Conservation (phyloP, 306 rosid genomes). For the Pachyrhizus erosus region DNA sequence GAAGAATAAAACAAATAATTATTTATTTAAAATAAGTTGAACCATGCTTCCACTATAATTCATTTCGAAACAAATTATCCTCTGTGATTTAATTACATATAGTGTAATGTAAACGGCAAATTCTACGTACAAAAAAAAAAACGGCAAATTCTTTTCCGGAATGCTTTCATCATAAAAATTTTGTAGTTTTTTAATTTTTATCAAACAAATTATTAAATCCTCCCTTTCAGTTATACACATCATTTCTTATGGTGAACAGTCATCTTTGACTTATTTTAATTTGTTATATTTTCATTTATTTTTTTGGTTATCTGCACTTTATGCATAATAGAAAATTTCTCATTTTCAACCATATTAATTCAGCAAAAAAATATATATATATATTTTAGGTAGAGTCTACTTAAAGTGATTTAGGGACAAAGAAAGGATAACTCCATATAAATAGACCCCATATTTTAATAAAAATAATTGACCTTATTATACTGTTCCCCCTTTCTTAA, state of each 20-base stretch:
- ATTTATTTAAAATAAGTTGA: neutral
- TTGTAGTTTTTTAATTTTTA: no score
- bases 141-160: neutral
- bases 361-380: neutral
- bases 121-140: no score
- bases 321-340: neutral
- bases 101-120: neutral
- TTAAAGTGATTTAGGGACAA: neutral
- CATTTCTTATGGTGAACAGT: neutral
- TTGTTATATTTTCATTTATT: neutral
- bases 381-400: neutral
- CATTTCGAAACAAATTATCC: neutral
- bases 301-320: neutral
- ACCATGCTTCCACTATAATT: neutral
- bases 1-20: neutral
- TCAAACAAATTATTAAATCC: no score
- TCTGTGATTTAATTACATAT: neutral
- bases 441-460: neutral
- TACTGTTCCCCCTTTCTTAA: neutral
- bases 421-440: neutral
- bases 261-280: neutral
- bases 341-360: neutral
- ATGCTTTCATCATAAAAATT: neutral
- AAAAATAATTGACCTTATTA: neutral
- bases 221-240: neutral